Evolutionary conservation across 106 monocot species (phyloP).

Genomic region (Agapanthus africanus): DNA sequence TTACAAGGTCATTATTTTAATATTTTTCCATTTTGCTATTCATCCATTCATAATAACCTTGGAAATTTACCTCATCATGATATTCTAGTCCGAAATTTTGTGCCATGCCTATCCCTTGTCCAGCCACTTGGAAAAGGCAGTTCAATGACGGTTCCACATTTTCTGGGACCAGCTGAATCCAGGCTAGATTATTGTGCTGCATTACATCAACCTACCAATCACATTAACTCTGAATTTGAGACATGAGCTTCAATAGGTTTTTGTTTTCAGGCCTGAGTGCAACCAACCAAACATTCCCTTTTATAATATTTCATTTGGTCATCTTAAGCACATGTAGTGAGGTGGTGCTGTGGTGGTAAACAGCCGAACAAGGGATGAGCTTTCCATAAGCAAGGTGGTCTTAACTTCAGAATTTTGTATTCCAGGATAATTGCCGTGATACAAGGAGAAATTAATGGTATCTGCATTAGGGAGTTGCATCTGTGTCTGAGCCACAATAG

Average conservation of each 20-base stretch:
- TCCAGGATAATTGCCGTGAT: background rate
- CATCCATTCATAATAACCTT: background rate
- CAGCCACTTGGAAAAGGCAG: background rate
- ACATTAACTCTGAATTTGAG: background rate
- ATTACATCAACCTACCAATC: background rate
- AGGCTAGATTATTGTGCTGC: background rate
- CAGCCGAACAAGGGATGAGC: background rate
- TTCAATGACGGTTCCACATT: background rate
- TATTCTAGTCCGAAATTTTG: background rate
- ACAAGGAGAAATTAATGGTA: background rate
- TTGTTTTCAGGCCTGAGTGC: background rate
- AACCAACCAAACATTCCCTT: background rate
- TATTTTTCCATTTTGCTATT: background rate
- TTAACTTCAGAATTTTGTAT: background rate
- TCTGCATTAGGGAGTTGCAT: background rate
- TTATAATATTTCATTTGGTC: background rate
- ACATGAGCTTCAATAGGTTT: background rate
- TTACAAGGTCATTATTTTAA: slow-evolving; percentile 59
- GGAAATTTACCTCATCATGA: background rate
- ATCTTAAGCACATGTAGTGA: background rate
- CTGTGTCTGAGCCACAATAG: background rate
- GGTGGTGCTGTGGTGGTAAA: background rate
- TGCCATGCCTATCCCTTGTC: background rate
- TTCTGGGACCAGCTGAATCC: background rate
- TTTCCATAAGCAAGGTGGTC: background rate